phyloP scores from a whole-genome alignment of 202 grass and related monocot species.

The Zoysia matrella region DNA sequence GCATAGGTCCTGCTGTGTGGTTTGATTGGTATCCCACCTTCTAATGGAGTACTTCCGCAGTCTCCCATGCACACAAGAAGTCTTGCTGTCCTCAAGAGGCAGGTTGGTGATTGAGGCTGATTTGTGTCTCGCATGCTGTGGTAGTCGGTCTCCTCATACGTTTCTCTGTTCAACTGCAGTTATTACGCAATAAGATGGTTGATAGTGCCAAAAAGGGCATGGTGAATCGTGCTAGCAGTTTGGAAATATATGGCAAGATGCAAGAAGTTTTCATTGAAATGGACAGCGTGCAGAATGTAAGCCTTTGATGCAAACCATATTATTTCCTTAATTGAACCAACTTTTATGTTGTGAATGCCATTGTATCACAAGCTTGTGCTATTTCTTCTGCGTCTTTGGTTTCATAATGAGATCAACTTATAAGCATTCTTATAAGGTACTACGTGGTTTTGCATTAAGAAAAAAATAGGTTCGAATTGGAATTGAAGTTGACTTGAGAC shows the following conservation, averaged over 20 bases:
- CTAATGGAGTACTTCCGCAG: conserved; percentile 95
- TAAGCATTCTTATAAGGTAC: background rate
- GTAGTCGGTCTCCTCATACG: background rate
- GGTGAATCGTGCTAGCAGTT: conserved; percentile 52
- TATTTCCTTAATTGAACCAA: background rate
- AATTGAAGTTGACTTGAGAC: background rate
- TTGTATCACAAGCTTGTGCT: background rate
- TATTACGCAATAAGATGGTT: conserved; percentile 85
- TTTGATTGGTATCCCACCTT: conserved; percentile 89
- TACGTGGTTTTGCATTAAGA: background rate
- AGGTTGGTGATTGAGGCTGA: conserved; percentile 61
- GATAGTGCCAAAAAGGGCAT: conserved; percentile 72
- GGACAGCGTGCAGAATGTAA: conserved; percentile 56
- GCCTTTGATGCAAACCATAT: background rate
- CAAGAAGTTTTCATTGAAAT: conserved; percentile 81
- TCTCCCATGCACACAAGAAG: conserved; percentile 99
- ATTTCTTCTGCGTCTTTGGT: background rate
- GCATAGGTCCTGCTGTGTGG: conserved; percentile 83
- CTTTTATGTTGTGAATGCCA: background rate
- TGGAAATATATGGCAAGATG: conserved; percentile 93
- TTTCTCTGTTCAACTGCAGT: conserved; percentile 40
- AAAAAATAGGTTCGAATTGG: background rate
- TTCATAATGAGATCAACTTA: background rate
- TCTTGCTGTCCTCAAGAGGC: conserved; percentile 79
- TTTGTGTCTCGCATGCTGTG: conserved; percentile 2